phyloP scores from a whole-genome alignment of 306 rosid genomes.

The Fagus crenata region DNA sequence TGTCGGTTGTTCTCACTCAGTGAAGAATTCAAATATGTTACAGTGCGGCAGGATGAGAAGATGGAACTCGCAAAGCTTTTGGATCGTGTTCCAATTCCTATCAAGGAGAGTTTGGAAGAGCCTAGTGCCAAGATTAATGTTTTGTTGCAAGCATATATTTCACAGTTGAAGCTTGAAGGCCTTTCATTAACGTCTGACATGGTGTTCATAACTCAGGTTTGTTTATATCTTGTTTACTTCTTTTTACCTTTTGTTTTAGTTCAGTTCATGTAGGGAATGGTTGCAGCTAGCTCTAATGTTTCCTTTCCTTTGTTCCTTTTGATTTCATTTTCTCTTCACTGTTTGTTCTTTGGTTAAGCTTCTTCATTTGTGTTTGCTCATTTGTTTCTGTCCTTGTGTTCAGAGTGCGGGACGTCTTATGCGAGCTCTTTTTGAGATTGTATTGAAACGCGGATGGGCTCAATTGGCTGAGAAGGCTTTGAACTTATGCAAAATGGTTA shows the following conservation, averaged over 20 bases:
- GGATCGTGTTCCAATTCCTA: slow-evolving; percentile 91
- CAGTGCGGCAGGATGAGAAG: slow-evolving; percentile 91
- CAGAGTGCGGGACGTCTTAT: slow-evolving; percentile 96
- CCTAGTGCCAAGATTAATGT: slow-evolving; percentile 97
- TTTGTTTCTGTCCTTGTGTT: neutral
- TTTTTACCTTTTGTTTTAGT: neutral
- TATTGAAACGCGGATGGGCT: slow-evolving; percentile 91
- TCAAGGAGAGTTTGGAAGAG: slow-evolving; percentile 95
- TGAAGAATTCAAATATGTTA: slow-evolving; percentile 92
- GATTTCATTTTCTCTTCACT: neutral
- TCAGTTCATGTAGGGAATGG: neutral
- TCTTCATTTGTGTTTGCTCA: slow-evolving; percentile 7
- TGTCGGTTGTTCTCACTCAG: slow-evolving; percentile 88
- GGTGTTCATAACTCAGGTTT: slow-evolving; percentile 96
- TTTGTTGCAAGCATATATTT: slow-evolving; percentile 85
- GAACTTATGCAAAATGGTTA: slow-evolving; percentile 90
- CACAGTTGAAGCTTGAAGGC: slow-evolving; percentile 92
- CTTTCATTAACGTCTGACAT: slow-evolving; percentile 85
- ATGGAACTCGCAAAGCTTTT: slow-evolving; percentile 86
- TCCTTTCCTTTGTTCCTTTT: neutral
- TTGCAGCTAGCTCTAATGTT: neutral
- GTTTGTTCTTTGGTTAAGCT: slow-evolving; percentile 10
- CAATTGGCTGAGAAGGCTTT: slow-evolving; percentile 90
- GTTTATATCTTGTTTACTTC: slow-evolving; percentile 1
- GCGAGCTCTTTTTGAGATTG: slow-evolving; percentile 94